These are phyloP conservation scores for Dendrocalamus latiflorus DNA, from an alignment of 202 grass and related monocot species.

Conservation along the genomic window DNA sequence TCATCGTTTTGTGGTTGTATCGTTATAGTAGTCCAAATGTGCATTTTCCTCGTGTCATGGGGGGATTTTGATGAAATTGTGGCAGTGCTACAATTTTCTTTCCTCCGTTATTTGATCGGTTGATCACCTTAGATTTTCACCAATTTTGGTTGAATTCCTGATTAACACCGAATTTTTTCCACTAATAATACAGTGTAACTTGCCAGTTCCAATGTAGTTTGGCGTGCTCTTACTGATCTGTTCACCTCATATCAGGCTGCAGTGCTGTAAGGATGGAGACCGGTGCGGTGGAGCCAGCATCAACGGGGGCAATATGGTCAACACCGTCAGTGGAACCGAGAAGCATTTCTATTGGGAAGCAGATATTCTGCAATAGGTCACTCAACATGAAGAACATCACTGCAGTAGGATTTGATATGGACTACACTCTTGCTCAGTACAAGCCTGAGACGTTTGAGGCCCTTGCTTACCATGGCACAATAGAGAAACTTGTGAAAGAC, in stretches of 20 bases:
- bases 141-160: neutral
- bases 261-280: conserved; percentile 52
- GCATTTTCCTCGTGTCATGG: neutral
- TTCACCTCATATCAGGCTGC: conserved; percentile 44
- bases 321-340: conserved; percentile 43
- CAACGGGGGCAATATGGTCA: conserved; percentile 57
- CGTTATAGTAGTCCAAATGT: neutral
- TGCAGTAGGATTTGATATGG: conserved; percentile 98
- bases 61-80: neutral
- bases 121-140: neutral
- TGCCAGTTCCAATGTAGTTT: neutral
- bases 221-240: neutral
- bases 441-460: conserved; percentile 93
- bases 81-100: neutral
- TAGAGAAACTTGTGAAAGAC: conserved; percentile 89
- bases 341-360: conserved; percentile 77
- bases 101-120: neutral
- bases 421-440: conserved; percentile 97
- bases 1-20: neutral
- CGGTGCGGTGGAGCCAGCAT: conserved; percentile 30
- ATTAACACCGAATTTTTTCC: neutral
- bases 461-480: conserved; percentile 81
- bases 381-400: conserved; percentile 98
- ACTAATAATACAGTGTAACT: neutral
- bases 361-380: conserved; percentile 93